Evolutionary conservation across 306 rosid species (phyloP).

Genomic region (Dryas octopetala): DNA sequence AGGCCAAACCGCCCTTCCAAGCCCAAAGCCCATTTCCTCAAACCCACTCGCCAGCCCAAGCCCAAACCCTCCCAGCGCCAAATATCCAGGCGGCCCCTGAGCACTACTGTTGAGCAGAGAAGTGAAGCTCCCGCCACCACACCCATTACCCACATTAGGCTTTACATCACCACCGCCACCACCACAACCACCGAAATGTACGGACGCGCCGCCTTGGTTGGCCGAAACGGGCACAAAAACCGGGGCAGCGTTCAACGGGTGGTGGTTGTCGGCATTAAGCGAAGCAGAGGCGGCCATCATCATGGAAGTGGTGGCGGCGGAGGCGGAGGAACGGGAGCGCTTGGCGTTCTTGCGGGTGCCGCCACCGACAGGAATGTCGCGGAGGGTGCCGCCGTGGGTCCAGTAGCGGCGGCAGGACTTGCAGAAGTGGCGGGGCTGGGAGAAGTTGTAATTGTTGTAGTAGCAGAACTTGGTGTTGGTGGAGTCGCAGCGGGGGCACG

Average conservation of each 20-base stretch:
- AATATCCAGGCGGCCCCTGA: conserved; percentile 64
- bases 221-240: conserved; percentile 36
- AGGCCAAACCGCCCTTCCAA: conserved; percentile 63
- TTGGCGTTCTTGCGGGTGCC: conserved; percentile 88
- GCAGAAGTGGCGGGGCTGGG: conserved; percentile 98
- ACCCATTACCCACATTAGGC: conserved; percentile 21
- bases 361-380: conserved; percentile 94
- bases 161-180: conserved; percentile 44
- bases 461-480: conserved; percentile 95
- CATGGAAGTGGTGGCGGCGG: conserved; percentile 20
- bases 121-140: conserved; percentile 59
- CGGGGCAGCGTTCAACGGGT: conserved; percentile 29
- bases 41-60: conserved; percentile 65
- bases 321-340: conserved; percentile 64
- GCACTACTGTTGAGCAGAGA: conserved; percentile 52
- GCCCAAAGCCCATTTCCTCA: conserved; percentile 68
- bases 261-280: conserved; percentile 13
- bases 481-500: conserved; percentile 95
- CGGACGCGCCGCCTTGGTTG: conserved; percentile 23
- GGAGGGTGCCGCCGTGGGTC: conserved; percentile 98
- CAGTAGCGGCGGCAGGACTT: conserved; percentile 98
- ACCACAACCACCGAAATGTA: conserved; percentile 34
- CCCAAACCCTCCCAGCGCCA: conserved; percentile 80
- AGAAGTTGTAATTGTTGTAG: conserved; percentile 95
- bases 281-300: conserved; percentile 14